phyloP scores from a whole-genome alignment of 352 stramenopile genomes.

The Aphanomyces cochlioides region DNA sequence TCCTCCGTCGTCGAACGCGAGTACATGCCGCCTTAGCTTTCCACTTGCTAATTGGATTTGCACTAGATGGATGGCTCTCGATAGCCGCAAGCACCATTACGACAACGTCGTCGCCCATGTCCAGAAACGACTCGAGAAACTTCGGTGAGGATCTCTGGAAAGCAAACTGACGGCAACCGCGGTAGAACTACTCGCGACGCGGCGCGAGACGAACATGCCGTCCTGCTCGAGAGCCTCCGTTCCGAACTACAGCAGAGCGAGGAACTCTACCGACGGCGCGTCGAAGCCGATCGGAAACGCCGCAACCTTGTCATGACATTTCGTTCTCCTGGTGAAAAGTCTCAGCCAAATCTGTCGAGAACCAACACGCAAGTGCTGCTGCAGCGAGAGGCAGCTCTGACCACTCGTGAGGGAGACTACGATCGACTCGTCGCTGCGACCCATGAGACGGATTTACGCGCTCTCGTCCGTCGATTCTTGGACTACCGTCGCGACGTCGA shows the following conservation, averaged over 20 bases:
- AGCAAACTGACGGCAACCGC: too few relatives aligned
- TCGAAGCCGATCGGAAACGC: constrained; percentile 20
- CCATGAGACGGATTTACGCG: constrained; percentile 44
- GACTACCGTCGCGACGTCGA: constrained; percentile 38
- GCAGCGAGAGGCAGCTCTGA: constrained; percentile 49
- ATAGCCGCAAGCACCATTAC: constrained; percentile 1
- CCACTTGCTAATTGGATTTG: not conserved
- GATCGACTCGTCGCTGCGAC: constrained; percentile 49
- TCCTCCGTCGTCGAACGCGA: constrained; percentile 31
- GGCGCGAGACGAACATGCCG: not conserved
- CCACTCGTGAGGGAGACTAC: constrained; percentile 60
- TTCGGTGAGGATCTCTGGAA: not conserved
- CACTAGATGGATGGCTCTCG: constrained; percentile 1
- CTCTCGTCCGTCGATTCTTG: constrained; percentile 52
- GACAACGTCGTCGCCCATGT: not conserved
- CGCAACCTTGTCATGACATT: constrained; percentile 14
- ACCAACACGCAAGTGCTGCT: constrained; percentile 24
- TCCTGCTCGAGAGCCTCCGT: not conserved
- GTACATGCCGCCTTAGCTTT: not conserved
- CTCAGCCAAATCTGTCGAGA: constrained; percentile 17
- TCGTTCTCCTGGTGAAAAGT: constrained; percentile 23
- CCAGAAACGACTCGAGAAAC: not conserved
- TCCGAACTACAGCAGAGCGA: constrained; percentile 25
- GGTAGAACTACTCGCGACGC: not conserved
- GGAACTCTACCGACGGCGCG: constrained; percentile 33